Evolutionary conservation across 2,329 filamentous ascomycete genomes (phyloP).

Genomic region (Calonectria leucothoes): DNA sequence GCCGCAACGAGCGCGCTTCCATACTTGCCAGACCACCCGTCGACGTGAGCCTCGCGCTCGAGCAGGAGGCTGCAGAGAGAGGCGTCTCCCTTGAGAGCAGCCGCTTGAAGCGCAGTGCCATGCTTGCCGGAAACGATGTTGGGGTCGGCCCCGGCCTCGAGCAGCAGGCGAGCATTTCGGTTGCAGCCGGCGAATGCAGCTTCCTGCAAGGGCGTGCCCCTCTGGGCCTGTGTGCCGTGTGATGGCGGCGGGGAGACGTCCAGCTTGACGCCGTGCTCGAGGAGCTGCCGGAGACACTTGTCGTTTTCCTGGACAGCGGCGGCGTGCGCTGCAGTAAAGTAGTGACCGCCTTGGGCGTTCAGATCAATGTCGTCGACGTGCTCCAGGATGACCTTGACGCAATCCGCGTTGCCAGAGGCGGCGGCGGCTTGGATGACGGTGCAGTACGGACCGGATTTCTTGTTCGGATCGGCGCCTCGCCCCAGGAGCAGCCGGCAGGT

Average conservation of each 20-base stretch:
- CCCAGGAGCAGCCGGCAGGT: constrained; percentile 13
- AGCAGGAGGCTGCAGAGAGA: constrained; percentile 18
- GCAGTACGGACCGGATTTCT: constrained; percentile 8
- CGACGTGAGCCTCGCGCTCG: background rate
- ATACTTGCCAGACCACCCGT: constrained; percentile 21
- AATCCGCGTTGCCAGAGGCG: constrained; percentile 13
- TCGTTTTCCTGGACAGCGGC: constrained; percentile 20
- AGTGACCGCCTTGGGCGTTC: constrained; percentile 13
- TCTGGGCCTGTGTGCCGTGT: background rate
- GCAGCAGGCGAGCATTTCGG: constrained; percentile 24
- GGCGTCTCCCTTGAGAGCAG: constrained; percentile 22
- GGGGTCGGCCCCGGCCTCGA: constrained; percentile 21
- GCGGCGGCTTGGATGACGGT: constrained; percentile 24
- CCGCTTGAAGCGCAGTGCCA: constrained; percentile 23
- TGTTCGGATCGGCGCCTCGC: constrained; percentile 14
- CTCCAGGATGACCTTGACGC: constrained; percentile 18
- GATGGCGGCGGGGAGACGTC: constrained; percentile 8
- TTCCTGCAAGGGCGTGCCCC: constrained; percentile 20
- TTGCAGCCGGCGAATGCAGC: constrained; percentile 23
- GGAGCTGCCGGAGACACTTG: constrained; percentile 20
- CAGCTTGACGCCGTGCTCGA: constrained; percentile 6
- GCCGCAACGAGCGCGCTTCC: constrained; percentile 22
- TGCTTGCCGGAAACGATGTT: constrained; percentile 21
- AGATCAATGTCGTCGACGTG: constrained; percentile 15
- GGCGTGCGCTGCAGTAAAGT: constrained; percentile 19